Conservation (phyloP, 1,284 basidiomycete genomes). For the Schizopora paradoxa region DNA sequence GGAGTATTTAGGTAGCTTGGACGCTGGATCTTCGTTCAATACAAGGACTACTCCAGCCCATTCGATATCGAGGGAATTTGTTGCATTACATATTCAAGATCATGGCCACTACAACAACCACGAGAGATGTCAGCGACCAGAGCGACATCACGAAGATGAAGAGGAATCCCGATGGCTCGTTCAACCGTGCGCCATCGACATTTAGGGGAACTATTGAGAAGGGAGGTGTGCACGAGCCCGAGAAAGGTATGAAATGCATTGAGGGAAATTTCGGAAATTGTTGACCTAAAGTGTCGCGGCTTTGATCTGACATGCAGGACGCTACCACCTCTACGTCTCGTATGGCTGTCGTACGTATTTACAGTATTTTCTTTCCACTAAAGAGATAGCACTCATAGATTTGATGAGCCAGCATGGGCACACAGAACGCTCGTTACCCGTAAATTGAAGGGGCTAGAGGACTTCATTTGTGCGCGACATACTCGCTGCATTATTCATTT, state of each 20-base stretch:
- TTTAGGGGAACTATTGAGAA: constrained; percentile 75
- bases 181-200: constrained; percentile 67
- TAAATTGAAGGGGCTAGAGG: constrained; percentile 88
- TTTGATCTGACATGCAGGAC: constrained; percentile 39
- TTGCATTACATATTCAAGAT: no score
- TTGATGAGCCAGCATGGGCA: constrained; percentile 72
- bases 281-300: neutral
- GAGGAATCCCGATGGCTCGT: constrained; percentile 67
- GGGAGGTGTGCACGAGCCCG: constrained; percentile 74
- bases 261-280: neutral
- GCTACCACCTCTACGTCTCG: constrained; percentile 87
- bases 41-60: no score
- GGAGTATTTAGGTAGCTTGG: no score
- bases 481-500: neutral
- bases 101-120: no score
- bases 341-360: constrained; percentile 62
- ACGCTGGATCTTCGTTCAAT: no score
- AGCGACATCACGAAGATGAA: constrained; percentile 65
- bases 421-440: constrained; percentile 85
- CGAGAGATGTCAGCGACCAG: constrained; percentile 33
- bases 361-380: no score
- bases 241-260: constrained; percentile 52
- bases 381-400: neutral
- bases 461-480: constrained; percentile 61
- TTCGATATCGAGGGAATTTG: no score